phyloP scores from a whole-genome alignment of 805 yeast species.

The Wickerhamomyces strasburgensis region DNA sequence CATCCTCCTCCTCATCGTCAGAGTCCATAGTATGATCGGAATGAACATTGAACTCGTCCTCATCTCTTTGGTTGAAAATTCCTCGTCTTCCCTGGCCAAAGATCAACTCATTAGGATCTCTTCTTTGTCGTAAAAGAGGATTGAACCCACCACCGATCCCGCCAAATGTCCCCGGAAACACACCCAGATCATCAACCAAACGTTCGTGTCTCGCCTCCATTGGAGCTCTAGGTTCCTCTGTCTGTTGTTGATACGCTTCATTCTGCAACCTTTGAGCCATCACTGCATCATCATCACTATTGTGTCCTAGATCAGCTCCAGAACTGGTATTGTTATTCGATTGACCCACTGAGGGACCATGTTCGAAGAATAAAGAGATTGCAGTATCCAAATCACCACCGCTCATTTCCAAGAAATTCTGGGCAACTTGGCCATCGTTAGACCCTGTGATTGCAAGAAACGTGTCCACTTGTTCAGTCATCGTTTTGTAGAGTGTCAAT shows the following conservation, averaged over 20 bases:
- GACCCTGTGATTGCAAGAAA: conserved; percentile 84
- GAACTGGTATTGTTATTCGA: conserved; percentile 2
- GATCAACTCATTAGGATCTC: conserved; percentile 14
- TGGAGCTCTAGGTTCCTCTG: conserved; percentile 62
- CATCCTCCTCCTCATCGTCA: conserved; percentile 33
- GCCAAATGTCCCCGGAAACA: conserved; percentile 32
- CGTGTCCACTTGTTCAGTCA: conserved; percentile 53
- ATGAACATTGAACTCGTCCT: conserved; percentile 9
- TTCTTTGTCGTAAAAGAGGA: conserved; percentile 6
- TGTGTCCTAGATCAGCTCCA: not conserved
- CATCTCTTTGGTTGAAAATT: conserved; percentile 32
- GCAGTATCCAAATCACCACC: conserved; percentile 80
- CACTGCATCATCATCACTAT: conserved; percentile 42
- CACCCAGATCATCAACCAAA: conserved; percentile 45
- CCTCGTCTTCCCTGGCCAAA: conserved; percentile 31
- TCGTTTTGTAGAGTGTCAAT: conserved; percentile 4
- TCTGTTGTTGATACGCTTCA: conserved; percentile 45
- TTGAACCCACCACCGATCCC: conserved; percentile 33
- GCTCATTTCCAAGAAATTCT: conserved; percentile 72
- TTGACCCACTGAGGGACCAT: conserved; percentile 34
- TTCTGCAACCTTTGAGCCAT: conserved; percentile 61
- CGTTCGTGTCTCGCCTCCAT: conserved; percentile 77
- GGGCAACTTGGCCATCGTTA: conserved; percentile 61
- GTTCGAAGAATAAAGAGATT: conserved; percentile 75
- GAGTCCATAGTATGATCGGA: conserved; percentile 29